A percentile compares a stretch with the other conserved stretches of the same genome.
These are phyloP conservation scores for Fusarium annulatum DNA, from an alignment of 2,329 filamentous ascomycete genomes.

Conservation along the genomic window DNA sequence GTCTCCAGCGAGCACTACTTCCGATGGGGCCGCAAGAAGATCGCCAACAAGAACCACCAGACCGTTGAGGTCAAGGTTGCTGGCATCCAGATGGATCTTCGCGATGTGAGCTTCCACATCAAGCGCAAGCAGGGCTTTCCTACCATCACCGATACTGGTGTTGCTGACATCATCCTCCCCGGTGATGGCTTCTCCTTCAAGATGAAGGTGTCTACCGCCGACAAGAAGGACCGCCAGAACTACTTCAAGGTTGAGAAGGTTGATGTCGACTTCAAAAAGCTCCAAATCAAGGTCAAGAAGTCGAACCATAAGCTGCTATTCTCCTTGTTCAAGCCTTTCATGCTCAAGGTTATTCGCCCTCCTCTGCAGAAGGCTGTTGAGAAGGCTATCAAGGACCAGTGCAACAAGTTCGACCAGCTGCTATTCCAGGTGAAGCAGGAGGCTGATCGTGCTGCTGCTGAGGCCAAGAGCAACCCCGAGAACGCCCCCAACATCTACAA, in stretches of 20 bases:
- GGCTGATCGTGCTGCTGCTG: slow-evolving; percentile 76
- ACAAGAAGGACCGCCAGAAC: slow-evolving; percentile 78
- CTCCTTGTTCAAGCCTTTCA: slow-evolving; percentile 83
- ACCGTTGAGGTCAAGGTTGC: slow-evolving; percentile 84
- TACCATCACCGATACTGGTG: slow-evolving; percentile 84
- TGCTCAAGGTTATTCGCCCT: slow-evolving; percentile 85
- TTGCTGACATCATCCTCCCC: slow-evolving; percentile 88
- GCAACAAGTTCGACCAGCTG: slow-evolving; percentile 77
- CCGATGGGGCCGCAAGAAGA: slow-evolving; percentile 91
- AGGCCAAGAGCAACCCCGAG: slow-evolving; percentile 70
- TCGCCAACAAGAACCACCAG: slow-evolving; percentile 84
- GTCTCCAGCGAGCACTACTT: slow-evolving; percentile 93
- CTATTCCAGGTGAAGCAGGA: slow-evolving; percentile 84
- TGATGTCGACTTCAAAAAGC: slow-evolving; percentile 81
- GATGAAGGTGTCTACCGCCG: slow-evolving; percentile 85
- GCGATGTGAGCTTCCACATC: slow-evolving; percentile 92
- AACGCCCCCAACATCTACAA: slow-evolving; percentile 85
- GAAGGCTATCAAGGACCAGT: slow-evolving; percentile 87
- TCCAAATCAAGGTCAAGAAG: slow-evolving; percentile 91
- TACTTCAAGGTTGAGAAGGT: slow-evolving; percentile 97
- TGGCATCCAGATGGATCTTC: slow-evolving; percentile 91
- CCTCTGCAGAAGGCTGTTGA: slow-evolving; percentile 88
- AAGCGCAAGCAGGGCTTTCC: slow-evolving; percentile 96
- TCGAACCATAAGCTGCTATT: slow-evolving; percentile 96
- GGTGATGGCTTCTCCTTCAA: slow-evolving; percentile 93